A percentile compares a stretch with the other conserved stretches of the same genome.
Conservation (phyloP, 306 rosid genomes). For the Acacia crassicarpa region DNA sequence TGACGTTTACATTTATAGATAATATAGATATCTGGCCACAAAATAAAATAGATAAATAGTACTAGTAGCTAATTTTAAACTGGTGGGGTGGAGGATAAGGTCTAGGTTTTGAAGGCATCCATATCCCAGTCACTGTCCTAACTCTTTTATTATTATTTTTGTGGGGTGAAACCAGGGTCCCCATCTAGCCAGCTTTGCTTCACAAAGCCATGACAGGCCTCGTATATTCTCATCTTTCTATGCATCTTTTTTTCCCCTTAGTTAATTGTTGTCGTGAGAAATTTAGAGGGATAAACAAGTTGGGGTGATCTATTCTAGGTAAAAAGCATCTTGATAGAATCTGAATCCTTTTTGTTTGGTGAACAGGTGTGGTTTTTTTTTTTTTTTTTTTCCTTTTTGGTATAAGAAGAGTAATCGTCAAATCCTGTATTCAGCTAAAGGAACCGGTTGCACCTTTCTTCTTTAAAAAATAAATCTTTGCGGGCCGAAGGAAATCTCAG, state of each 20-base stretch:
- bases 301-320: neutral
- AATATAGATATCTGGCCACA: neutral
- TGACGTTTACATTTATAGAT: neutral
- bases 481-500: neutral
- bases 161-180: conserved; percentile 46
- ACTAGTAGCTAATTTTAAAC: conserved; percentile 36
- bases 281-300: neutral
- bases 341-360: neutral
- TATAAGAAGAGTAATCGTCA: neutral
- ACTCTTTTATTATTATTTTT: neutral
- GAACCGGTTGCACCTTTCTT: neutral
- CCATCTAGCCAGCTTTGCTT: conserved; percentile 59
- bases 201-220: conserved; percentile 65
- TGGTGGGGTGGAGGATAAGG: conserved; percentile 69
- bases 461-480: neutral
- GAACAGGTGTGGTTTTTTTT: neutral
- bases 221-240: conserved; percentile 43
- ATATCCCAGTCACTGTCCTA: conserved; percentile 46
- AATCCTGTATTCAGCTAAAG: no score
- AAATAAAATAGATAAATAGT: neutral
- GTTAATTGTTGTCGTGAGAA: neutral
- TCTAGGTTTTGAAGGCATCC: conserved; percentile 61
- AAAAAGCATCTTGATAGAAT: neutral
- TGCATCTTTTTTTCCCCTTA: neutral
- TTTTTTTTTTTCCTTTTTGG: neutral